These are phyloP conservation scores for Paecilomyces sp. DNA, from an alignment of 2,329 filamentous ascomycete species.

Conservation along the genomic window DNA sequence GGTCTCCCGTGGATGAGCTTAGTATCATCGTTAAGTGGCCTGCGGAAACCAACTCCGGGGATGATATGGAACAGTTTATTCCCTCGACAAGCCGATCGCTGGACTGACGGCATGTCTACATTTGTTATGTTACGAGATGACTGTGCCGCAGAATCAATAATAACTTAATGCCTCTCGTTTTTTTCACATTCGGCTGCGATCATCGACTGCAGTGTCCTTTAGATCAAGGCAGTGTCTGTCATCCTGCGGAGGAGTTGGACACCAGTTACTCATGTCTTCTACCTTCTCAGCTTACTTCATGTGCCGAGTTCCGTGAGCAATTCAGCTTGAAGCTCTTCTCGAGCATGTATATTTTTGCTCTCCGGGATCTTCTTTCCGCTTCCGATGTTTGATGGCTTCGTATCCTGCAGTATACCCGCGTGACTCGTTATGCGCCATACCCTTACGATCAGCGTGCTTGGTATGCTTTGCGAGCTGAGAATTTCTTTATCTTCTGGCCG, in stretches of 20 bases:
- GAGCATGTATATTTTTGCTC: background rate
- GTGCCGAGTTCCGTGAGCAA: background rate
- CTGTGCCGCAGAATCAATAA: background rate
- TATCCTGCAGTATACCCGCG: background rate
- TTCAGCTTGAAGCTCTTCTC: background rate
- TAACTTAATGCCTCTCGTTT: background rate
- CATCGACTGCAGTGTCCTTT: background rate
- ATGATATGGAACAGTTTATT: background rate
- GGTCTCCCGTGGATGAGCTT: background rate
- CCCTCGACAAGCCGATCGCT: background rate
- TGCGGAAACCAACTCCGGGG: background rate
- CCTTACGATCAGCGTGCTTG: background rate
- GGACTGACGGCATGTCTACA: background rate
- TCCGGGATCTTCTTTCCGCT: background rate
- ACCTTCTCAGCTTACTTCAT: background rate
- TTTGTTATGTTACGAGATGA: background rate
- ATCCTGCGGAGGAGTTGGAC: background rate
- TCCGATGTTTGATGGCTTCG: background rate
- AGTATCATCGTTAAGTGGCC: background rate
- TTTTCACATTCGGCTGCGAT: background rate
- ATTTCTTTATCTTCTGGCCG: background rate
- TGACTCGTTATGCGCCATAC: background rate
- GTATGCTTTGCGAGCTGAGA: background rate
- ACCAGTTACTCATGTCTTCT: background rate
- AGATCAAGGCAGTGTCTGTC: background rate